These are phyloP conservation scores for Blastobotrys elegans DNA, from an alignment of 1,139 yeast genomes.

Conservation along the genomic window DNA sequence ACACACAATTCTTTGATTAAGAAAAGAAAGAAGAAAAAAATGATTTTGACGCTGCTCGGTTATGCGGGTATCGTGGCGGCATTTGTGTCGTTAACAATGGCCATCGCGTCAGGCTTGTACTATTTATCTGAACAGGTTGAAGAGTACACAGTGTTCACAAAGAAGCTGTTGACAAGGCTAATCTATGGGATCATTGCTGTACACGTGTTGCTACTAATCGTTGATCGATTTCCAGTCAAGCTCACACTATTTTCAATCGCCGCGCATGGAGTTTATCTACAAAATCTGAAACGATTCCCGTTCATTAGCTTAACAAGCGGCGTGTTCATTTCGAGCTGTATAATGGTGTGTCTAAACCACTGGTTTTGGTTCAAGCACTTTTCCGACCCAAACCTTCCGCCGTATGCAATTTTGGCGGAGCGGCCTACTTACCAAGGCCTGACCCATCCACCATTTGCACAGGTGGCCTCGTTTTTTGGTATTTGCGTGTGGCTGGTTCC, in stretches of 20 bases:
- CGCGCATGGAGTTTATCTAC: conserved; percentile 68
- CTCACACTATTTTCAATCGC: conserved; percentile 60
- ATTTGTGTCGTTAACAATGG: conserved; percentile 62
- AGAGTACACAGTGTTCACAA: conserved; percentile 85
- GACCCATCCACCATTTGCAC: conserved; percentile 75
- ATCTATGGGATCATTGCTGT: conserved; percentile 56
- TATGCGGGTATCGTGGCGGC: conserved; percentile 71
- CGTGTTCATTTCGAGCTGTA: conserved; percentile 63
- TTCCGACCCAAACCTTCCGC: conserved; percentile 55
- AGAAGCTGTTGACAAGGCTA: conserved; percentile 54
- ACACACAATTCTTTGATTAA: too few relatives aligned
- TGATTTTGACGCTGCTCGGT: conserved; percentile 54
- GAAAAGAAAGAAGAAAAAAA: too few relatives aligned
- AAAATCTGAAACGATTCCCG: conserved; percentile 77
- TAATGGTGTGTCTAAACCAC: conserved; percentile 73
- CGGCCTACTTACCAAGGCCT: conserved; percentile 41
- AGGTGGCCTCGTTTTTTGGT: conserved; percentile 91
- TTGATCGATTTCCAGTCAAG: conserved; percentile 76
- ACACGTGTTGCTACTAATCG: conserved; percentile 52
- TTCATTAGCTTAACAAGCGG: conserved; percentile 69
- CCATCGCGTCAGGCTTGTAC: conserved; percentile 81
- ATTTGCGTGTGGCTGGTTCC: conserved; percentile 93
- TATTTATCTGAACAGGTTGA: conserved; percentile 89
- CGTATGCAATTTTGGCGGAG: conserved; percentile 35
- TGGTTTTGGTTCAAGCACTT: conserved; percentile 88